Conservation (phyloP, 176 grass and related monocot genomes). For the Oryza officinalis region DNA sequence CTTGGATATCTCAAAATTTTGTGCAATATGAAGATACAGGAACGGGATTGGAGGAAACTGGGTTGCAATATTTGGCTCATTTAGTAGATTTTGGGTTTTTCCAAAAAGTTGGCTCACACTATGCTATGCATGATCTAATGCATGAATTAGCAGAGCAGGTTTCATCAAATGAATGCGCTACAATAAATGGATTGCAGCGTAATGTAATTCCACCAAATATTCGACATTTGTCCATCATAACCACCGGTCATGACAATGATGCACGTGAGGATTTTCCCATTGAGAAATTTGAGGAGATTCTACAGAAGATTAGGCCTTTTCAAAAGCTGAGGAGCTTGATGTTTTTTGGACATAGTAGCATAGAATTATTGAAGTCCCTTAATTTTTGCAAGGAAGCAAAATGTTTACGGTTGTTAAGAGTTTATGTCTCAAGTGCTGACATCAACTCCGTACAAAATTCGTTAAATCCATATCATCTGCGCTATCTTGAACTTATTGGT, state of each 20-base stretch:
- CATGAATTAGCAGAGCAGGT: slow-evolving; percentile 36
- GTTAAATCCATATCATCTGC: slow-evolving; percentile 11
- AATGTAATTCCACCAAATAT: not conserved
- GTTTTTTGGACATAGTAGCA: not conserved
- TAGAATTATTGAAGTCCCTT: not conserved
- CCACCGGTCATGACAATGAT: not conserved
- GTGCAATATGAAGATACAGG: not conserved
- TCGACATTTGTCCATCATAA: slow-evolving; percentile 40
- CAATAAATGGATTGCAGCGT: not conserved
- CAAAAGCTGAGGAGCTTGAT: slow-evolving; percentile 45
- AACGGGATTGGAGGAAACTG: slow-evolving; percentile 39
- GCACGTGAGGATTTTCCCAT: not conserved
- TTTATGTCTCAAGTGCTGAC: not conserved
- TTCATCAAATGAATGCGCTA: slow-evolving; percentile 38
- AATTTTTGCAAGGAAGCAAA: not conserved
- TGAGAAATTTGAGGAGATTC: slow-evolving; percentile 9
- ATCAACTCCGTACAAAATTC: not conserved
- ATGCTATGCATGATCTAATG: slow-evolving; percentile 44
- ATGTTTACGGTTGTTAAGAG: not conserved
- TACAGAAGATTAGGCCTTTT: not conserved
- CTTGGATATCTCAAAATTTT: slow-evolving; percentile 61
- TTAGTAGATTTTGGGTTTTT: slow-evolving; percentile 35
- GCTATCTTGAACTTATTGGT: slow-evolving; percentile 25
- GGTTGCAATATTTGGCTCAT: slow-evolving; percentile 10
- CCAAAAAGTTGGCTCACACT: not conserved